Base-by-base conservation (phyloP, 805 yeast species). In the Metschnikowia peoriensis region DNA sequence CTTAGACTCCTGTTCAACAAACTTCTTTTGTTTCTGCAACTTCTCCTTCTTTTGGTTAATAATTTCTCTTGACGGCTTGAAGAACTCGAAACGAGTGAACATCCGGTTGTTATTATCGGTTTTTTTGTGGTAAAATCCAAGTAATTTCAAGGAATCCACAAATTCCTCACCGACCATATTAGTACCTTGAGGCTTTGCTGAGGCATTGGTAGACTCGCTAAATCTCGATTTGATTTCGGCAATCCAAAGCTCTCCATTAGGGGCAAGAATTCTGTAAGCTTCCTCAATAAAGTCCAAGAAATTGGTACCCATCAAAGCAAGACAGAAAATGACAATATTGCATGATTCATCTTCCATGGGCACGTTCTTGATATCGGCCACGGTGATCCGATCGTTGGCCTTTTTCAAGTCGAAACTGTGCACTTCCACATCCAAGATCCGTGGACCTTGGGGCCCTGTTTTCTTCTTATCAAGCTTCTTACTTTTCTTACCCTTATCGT, bases 281-380 rank as follows among this genome's bases (percentile, higher is more conserved):
- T 94, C 99, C 52, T 84, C 78, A 49, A 94, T 82, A 65, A 94
- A 94, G 66, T 94, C 98, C 55, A 92, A 73, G 66, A 93, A 91
- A 66, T 94, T 94, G 4, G 98, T 93, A 4, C 99, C 99, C 99
- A 94, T 94, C 53, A 94, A 75, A 0, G 98, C 94, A 46, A 94
- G 77, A 69, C 99, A 94, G 69, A 92, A 94, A 6, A 94, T 81
- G n/a, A 89, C 99, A 43, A 94, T 77, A 27, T 91, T 82, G 62
- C 94, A 90, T 1, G 94, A 86, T 49, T 79, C 79, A 65, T 91
- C 90, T 1, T 76, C 79, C 57, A 94, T 70, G 17, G 99, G 99
- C 10, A 93, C 97, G 62, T 89, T 79, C 65, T 84, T 87, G 59
- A 94, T 89, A 73, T 94, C 99, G 0, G 98, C 97, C n/a, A 93